Conservation (phyloP, 768 basidiomycete genomes). For the Boletus rex-veris region DNA sequence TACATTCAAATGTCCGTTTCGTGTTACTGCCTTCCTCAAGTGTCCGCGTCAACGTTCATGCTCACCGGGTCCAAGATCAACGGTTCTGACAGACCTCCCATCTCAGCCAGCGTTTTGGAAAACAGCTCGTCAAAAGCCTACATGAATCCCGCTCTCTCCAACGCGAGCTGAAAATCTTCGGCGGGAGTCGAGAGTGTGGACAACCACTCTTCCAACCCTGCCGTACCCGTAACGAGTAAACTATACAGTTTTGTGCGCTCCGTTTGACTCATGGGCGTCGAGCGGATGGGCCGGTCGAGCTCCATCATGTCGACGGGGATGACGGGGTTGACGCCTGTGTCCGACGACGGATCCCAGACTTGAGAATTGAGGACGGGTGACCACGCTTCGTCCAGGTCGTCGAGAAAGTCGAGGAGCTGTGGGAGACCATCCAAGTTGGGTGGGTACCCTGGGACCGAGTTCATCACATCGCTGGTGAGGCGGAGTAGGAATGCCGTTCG, state of each 20-base stretch:
- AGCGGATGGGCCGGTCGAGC: conserved; percentile 28
- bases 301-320: conserved; percentile 38
- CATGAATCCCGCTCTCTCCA: conserved; percentile 53
- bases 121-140: conserved; percentile 65
- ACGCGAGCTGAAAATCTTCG: conserved; percentile 32
- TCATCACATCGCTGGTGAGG: no score
- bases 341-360: conserved; percentile 57
- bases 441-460: conserved; percentile 58
- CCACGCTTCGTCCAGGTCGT: conserved; percentile 77
- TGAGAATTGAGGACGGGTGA: conserved; percentile 58
- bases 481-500: no score
- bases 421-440: conserved; percentile 34
- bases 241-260: conserved; percentile 70
- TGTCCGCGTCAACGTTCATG: no score
- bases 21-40: no score
- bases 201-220: conserved; percentile 69
- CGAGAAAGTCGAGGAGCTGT: conserved; percentile 52
- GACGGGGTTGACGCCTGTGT: conserved; percentile 39
- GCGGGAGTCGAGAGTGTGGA: conserved; percentile 26
- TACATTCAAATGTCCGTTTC: no score
- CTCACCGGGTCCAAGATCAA: conserved; percentile 13
- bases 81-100: conserved; percentile 44
- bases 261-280: conserved; percentile 60
- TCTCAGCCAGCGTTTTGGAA: conserved; percentile 53
- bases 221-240: conserved; percentile 56